A percentile compares a stretch with the other conserved stretches of the same genome.
Conservation (phyloP, 2,329 filamentous ascomycete species). For the Pseudogymnoascus sp. region DNA sequence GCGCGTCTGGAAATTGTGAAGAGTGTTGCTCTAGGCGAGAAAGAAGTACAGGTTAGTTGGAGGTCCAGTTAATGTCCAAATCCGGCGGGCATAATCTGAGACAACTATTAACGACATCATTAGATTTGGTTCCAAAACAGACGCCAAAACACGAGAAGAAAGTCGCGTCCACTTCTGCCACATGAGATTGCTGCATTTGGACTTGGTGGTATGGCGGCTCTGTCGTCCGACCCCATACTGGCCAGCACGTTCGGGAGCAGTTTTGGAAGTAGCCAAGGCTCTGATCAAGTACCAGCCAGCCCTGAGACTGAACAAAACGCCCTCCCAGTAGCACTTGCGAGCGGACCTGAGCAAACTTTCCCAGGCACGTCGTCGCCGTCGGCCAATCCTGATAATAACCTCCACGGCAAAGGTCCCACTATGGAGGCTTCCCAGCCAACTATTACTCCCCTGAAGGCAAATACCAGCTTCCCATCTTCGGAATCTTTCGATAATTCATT, state of each 20-base stretch:
- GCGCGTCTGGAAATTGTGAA: constrained; percentile 77
- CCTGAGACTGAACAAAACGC: neutral
- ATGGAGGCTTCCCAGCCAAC: constrained; percentile 7
- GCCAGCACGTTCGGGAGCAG: constrained; percentile 13
- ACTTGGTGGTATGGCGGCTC: constrained; percentile 34
- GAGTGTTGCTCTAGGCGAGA: constrained; percentile 83
- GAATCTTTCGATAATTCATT: neutral
- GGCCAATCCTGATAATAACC: neutral
- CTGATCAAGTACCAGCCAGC: constrained; percentile 13
- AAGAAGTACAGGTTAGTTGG: constrained; percentile 81
- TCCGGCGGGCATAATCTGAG: constrained; percentile 1
- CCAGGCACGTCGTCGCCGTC: neutral
- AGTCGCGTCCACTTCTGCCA: constrained; percentile 72
- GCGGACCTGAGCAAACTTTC: neutral
- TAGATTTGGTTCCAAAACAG: constrained; percentile 98
- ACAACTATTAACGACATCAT: neutral
- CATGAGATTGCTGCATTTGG: constrained; percentile 63
- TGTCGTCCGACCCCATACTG: constrained; percentile 26
- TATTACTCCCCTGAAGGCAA: neutral
- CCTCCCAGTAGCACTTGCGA: neutral
- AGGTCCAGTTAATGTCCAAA: neutral
- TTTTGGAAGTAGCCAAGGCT: constrained; percentile 21
- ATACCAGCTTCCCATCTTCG: constrained; percentile 1
- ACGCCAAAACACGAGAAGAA: constrained; percentile 84
- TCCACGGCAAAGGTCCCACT: neutral